phyloP scores from a whole-genome alignment of 306 rosid genomes.

The Glycine tomentella region DNA sequence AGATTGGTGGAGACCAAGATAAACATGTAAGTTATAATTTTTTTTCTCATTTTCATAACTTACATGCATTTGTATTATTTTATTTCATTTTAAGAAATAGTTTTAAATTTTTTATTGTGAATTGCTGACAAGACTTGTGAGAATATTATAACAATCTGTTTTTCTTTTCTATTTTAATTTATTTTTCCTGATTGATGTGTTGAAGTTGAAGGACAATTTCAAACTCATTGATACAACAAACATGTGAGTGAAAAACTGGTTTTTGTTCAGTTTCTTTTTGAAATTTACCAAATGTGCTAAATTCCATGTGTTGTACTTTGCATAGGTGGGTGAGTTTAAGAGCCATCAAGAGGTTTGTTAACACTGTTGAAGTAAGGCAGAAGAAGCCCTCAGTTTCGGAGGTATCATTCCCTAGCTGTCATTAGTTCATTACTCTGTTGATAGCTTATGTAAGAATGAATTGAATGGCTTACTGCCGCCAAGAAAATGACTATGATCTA shows the following conservation, averaged over 20 bases:
- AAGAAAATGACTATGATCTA: slow-evolving; percentile 55
- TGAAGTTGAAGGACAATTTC: slow-evolving; percentile 60
- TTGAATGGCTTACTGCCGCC: slow-evolving; percentile 43
- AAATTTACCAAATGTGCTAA: slow-evolving; percentile 29
- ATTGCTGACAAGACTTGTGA: slow-evolving; percentile 6
- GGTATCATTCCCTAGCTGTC: slow-evolving; percentile 52
- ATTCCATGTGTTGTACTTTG: slow-evolving; percentile 14
- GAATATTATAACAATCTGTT: slow-evolving; percentile 18
- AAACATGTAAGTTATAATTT: slow-evolving; percentile 54
- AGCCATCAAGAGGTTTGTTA: slow-evolving; percentile 64
- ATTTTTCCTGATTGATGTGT: slow-evolving; percentile 41
- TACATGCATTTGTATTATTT: slow-evolving; percentile 3
- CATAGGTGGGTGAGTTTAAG: slow-evolving; percentile 75
- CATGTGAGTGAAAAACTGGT: slow-evolving; percentile 62
- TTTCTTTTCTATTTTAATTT: slow-evolving; percentile 30
- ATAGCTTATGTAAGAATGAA: slow-evolving; percentile 36
- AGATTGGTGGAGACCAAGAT: slow-evolving; percentile 60
- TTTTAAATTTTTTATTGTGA: slow-evolving; percentile 24
- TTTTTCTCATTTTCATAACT: background rate
- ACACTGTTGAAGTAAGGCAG: slow-evolving; percentile 54
- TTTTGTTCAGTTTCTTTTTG: slow-evolving; percentile 20
- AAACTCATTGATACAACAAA: slow-evolving; percentile 69
- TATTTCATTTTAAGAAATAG: slow-evolving; percentile 7
- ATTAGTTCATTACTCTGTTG: slow-evolving; percentile 1
- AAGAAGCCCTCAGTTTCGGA: slow-evolving; percentile 46